A percentile compares a stretch with the other conserved stretches of the same genome.
Evolutionary conservation across 2,329 filamentous ascomycete species (phyloP).

Genomic region (Fusarium pseudograminearum): DNA sequence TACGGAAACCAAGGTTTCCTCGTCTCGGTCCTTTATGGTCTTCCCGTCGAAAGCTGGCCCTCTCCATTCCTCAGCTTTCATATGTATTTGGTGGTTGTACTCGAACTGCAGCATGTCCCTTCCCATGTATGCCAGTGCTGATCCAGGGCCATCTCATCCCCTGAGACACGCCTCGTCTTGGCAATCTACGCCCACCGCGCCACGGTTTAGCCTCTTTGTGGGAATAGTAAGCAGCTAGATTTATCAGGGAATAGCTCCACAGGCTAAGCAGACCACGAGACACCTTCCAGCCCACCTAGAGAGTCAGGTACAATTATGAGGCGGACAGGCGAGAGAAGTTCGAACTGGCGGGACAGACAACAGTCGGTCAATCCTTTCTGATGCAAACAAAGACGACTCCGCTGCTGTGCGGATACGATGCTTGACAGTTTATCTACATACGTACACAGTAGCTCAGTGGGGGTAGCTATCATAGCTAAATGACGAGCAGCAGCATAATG

Average conservation of each 20-base stretch:
- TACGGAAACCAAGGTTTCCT: slow-evolving; percentile 5
- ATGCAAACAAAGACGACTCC: slow-evolving; percentile 7
- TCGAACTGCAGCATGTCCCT: slow-evolving; percentile 12
- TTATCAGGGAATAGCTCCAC: slow-evolving; percentile 28
- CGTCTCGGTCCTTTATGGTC: slow-evolving; percentile 19
- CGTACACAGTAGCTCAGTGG: slow-evolving; percentile 13
- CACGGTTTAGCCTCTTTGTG: slow-evolving; percentile 36
- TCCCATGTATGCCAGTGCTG: slow-evolving; percentile 7
- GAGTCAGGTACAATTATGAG: slow-evolving; percentile 16
- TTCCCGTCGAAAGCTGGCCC: slow-evolving; percentile 15
- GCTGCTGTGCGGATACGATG: slow-evolving; percentile 10
- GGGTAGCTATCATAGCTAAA: slow-evolving; percentile 19
- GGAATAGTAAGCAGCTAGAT: slow-evolving; percentile 26
- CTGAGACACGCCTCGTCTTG: slow-evolving; percentile 47
- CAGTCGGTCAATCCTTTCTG: slow-evolving; percentile 13
- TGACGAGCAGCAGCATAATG: slow-evolving; percentile 28
- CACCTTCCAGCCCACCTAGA: slow-evolving; percentile 32
- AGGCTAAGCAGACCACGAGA: slow-evolving; percentile 39
- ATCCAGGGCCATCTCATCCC: slow-evolving; percentile 43
- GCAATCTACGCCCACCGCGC: slow-evolving; percentile 34
- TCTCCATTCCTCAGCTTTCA: slow-evolving; percentile 45
- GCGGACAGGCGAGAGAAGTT: slow-evolving; percentile 33
- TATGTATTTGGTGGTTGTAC: not conserved
- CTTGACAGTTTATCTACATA: slow-evolving; percentile 10
- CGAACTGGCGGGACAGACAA: slow-evolving; percentile 18